Evolutionary conservation across 23 red algal species (phyloP), one percentile per base, ranked within the genome.

Genomic region (Gracilaria domingensis): DNA sequence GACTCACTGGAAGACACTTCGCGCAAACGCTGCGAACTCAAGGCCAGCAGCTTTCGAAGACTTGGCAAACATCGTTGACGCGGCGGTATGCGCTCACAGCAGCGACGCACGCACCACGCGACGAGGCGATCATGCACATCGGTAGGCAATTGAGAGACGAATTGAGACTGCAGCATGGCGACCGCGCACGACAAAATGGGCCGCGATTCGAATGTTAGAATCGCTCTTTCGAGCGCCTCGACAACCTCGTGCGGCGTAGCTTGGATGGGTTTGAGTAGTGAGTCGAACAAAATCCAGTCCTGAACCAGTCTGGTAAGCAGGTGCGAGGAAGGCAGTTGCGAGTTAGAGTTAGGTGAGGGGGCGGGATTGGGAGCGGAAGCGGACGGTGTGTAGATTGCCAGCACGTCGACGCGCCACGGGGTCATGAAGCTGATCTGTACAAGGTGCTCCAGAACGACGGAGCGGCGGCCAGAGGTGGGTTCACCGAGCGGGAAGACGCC

Each of bases 401-500:
- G 53, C 36, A 87, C 83, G 66, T 87, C 83, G n/a, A 87, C 83
- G 69, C 83, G 83, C 83, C 83, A 87, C 28, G 83, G 83, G 18
- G 83, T 87, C 61, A 87, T 67, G 66, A 87, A 87, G 23, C 58
- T 69, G 6, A 87, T 87, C 49, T 87, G 83, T 40, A 87, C 83
- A 45, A 87, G 83, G 30, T 87, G 83, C 35, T 87, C 83, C 39
- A 87, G 83, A 16, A 75, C 66, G 45, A 37, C 38, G 34, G 83
- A 61, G 12, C 83, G 83, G 12, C 49, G 66, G 25, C 66, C 83
- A 25, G 25, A 24, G 4, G 64, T 67, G 66, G 83, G 83, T 16
- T 87, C 61, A 39, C 83, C 83, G 62, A 75, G 35, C 49, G 45
- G 38, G 42, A 87, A 87, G 69, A 73, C 17, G 30, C 42, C 61